Base-by-base conservation (phyloP, 1,284 basidiomycete species). In the Cryptococcus sp. region DNA sequence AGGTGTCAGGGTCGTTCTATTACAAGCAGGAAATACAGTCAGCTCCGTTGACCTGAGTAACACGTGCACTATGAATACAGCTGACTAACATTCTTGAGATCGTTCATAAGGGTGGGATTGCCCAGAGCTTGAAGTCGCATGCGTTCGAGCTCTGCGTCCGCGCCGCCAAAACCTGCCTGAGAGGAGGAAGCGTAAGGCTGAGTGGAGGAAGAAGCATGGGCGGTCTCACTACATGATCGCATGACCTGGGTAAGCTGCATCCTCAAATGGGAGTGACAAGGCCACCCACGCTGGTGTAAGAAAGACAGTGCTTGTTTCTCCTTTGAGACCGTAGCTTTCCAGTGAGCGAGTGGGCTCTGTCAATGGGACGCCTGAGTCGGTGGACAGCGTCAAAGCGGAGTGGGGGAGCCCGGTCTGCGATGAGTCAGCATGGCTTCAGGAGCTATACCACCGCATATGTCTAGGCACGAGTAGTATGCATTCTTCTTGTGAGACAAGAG, bases 81-180 rank as follows among this genome's bases (percentile, higher is more conserved):
- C 13, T 10, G 16, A 68, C 84, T 62, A 53, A 90, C 91, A 68
- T 85, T 79, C 55, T 84, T 86, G 13, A 98, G 75, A 71, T 91
- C 85, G 4, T 81, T 76, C 87, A 97, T 89, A 35, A 96, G 78
- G 0, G 81, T 71, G 0, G 92, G 91, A 77, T 97, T 86, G 3
- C 91, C 89, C 16, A 97, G 81, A 17, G 95, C 75, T 68, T 94
- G 93, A 23, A 93, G 80, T 11, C 94, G 85, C 86, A 94, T 90
- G 82, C 89, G 88, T 77, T 98, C 95, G 25, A 89, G 81, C 67
- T 94, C 91, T 57, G 88, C 88, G 62, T 86, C 84, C n/a, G 83
- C 80, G 17, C 59, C 54, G 55, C 57, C 53, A 31, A 64, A 60
- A 1, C 50, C 49, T 3, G 39, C 38, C 22, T 59, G 56, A 13